phyloP scores from a whole-genome alignment of 495 filamentous ascomycete genomes.

The Penicillium angulare region DNA sequence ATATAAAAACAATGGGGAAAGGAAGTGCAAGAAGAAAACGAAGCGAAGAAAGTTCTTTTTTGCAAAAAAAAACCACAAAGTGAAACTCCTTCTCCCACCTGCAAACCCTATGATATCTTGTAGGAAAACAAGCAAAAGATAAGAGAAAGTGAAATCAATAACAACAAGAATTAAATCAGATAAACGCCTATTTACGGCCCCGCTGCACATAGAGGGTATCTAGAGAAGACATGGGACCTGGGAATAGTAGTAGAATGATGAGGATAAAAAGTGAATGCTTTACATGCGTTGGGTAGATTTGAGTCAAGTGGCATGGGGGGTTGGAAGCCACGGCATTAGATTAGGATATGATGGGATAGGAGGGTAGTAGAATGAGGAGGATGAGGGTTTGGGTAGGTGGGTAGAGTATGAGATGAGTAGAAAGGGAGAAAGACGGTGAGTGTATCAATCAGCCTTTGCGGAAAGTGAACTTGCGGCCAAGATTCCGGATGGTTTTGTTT shows the following conservation, averaged over 20 bases:
- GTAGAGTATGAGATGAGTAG: too few relatives aligned
- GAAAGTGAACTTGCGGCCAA: slow-evolving; percentile 42
- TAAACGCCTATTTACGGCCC: slow-evolving; percentile 31
- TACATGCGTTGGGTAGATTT: not conserved
- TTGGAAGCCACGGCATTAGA: slow-evolving; percentile 8
- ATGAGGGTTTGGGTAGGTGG: not conserved
- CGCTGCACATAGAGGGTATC: slow-evolving; percentile 31
- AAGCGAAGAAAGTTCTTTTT: not conserved
- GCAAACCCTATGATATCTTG: not conserved
- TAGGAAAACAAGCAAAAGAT: not conserved
- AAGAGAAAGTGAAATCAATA: too few relatives aligned
- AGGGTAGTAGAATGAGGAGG: slow-evolving; percentile 1
- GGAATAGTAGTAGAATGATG: not conserved
- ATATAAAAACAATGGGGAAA: not conserved
- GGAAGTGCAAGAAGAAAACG: not conserved
- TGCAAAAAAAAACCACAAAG: not conserved
- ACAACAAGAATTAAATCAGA: too few relatives aligned
- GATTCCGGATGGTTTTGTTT: slow-evolving; percentile 40
- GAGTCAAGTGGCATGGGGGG: not conserved
- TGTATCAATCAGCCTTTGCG: slow-evolving; percentile 17
- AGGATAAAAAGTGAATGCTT: slow-evolving; percentile 8
- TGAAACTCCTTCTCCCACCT: not conserved
- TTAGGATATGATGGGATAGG: not conserved
- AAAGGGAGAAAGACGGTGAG: not conserved
- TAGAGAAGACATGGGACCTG: slow-evolving; percentile 18